Base-by-base conservation (phyloP, 352 stramenopile species). In the Pythium vanterpoolii region DNA sequence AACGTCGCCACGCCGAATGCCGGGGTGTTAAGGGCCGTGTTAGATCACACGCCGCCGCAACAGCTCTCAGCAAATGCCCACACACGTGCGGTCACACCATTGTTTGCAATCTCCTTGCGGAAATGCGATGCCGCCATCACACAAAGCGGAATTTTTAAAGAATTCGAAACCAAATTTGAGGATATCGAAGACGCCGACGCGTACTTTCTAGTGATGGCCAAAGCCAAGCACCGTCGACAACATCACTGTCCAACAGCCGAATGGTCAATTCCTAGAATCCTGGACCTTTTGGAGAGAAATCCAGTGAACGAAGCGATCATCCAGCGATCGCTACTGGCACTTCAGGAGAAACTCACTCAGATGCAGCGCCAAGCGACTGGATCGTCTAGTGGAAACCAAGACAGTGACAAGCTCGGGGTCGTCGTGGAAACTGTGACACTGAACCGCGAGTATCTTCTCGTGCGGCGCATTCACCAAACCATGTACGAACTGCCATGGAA, bases 401-500 rank as follows among this genome's bases (percentile, higher is more conserved):
- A 56, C 5, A 31, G 38, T 24, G 28, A 49, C 11, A 24, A 3
- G 1, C 13, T 50, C 13, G 19, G 40, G n/a, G 33, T 49, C 11
- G 40, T 83, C 3, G 55, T 87, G 14, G 76, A 84, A 14, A 68
- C 48, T 0, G 55, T 89, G 13, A 84, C 79, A 7, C 56, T 89
- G 5, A 71, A 86, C 31, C 33, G 55, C 21, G 76, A 86, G 19
- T 72, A 83, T 38, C 62, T 73, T 72, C 52, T 89, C 11, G 79
- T 92, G 2, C 79, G 67, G 16, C 74, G 69, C 39, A 47, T 92
- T 8, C 82, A 92, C 42, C 71, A 84, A 19, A 69, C 74, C 14
- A 71, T 90, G 74, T 92, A 79, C 60, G 78, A 90, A 27, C 72
- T 85, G 45, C 64, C 82, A 9, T 58, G 48, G 34, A 87, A 89